Evolutionary conservation across 2,329 filamentous ascomycete species (phyloP), one percentile per base, ranked within the genome.

Genomic region (Cladosporium halotolerans): DNA sequence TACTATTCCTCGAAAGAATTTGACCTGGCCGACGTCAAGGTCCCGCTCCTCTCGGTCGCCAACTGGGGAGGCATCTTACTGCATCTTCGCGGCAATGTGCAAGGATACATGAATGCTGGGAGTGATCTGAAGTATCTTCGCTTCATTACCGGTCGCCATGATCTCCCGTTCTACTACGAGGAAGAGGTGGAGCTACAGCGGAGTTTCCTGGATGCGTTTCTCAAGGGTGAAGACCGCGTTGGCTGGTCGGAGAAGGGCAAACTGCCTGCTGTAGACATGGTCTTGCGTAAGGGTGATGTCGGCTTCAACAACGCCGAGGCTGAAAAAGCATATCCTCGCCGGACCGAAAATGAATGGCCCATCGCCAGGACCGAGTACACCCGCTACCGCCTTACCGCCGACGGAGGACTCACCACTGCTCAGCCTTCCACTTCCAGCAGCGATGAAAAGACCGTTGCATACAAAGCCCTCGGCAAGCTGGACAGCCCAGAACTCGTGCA

Each of bases 11-110:
- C 76, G 41, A 85, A 82, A 60, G 83, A 87, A 46, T 87, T 84
- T 59, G 72, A 79, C 44, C 72, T 85, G 64, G 76, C 72, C 13
- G 82, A 88, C 56, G 86, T 88, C 39, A 73, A 84, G 54, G 83
- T 87, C 0, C 85, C 85, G 0, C 61, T 88, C 0, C 75, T 88
- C 0, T 81, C 76, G 0, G 84, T 88, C 0, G 85, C 78, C 0
- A 88, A 88, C 65, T 87, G 83, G 84, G 84, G 84, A 9, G 84
- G 84, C 1, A 88, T 88, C 45, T 66, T 84, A 3, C 74, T 88
- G 1, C 85, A 88, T 59, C 73, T 88, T 4, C 75, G 84, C 7
- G 85, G 85, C 2, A 88, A 88, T 58, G 75, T 88, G 7, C 76
- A 85, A 60, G 85, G 84, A 0, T 88, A 79, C 53, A 70, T 71